Base-by-base conservation (phyloP, 2,329 filamentous ascomycete genomes). In the Monilinia fructicola region DNA sequence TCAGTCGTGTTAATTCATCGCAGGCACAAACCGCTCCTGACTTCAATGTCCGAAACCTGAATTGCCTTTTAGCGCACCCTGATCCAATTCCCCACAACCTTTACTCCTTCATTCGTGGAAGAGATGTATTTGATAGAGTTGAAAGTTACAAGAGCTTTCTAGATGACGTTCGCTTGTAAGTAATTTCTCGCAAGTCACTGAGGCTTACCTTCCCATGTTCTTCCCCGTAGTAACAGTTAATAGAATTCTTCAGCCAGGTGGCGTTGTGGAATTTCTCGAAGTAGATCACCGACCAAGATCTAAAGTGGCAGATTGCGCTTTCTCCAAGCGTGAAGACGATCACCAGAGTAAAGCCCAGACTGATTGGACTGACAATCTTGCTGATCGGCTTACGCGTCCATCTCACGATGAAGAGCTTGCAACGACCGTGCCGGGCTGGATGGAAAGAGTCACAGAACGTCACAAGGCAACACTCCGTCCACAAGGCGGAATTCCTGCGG, bases 211-310 rank as follows among this genome's bases (percentile, higher is more conserved):
- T 35, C 5, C 31, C 31, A 5, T 35, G 16, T 16, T 1, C 40
- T 16, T 42, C 12, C 42, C 3, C 14, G 7, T 23, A 44, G 46
- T 60, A 42, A 65, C 9, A 11, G 4, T 31, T 5, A 16, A 52
- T n/a, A 67, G 65, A 21, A 67, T 75, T 23, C 68, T 75, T 4
- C 70, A 75, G 38, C 73, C 73, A n/a, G 73, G 71, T 56, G 74
- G 73, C 11, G 72, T 76, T 46, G 70, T 76, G 23, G 74, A 76
- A 63, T 76, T 76, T 40, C 59, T 74, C 5, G 74, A 76, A 61
- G 66, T 76, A 42, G 74, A 76, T 61, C 71, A 72, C 26, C 67
- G 74, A 59, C 74, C 74, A 23, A 71, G 74, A 35, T 42, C n/a
- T 14, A 46, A 65, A 61, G 4, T 48, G 62, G 18, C 66, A 52